Evolutionary conservation across 1,284 basidiomycete genomes (phyloP), one percentile per base, ranked within the genome.

Genomic region (Afroboletus lepidellus): DNA sequence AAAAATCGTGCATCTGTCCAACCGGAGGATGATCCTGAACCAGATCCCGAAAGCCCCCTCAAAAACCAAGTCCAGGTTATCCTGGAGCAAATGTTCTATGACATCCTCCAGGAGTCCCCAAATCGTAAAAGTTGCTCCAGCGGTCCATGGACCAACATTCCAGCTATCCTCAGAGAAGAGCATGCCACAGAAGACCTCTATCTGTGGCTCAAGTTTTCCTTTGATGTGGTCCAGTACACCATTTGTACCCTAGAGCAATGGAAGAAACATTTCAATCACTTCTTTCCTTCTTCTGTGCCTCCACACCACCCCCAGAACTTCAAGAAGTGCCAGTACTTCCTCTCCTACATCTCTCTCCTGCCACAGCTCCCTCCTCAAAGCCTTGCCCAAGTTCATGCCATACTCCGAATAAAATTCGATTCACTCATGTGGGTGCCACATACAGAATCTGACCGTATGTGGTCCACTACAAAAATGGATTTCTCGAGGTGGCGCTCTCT

Each of bases 91-190:
- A 9, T 58, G 9, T 58, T 30, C 34, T 51, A 34, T 21, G 37
- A 58, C 4, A 58, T 58, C 0, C 11, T 58, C 0, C 32, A 33
- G 7, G 51, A 57, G 44, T 57, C 57, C 0, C 55, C 49, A 0
- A 58, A 58, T 32, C 11, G 30, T 8, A 48, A n/a, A 1, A 25
- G 5, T 0, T 15, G 13, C 0, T 0, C 1, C 0, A n/a, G 54
- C 0, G 47, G 51, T 8, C 2, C 56, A 0, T 58, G 57, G 56
- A 57, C 46, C 0, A 58, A 54, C 20, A 58, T 58, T 4, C 56
- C 50, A 0, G 0, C 0, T 0, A 13, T 0, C 0, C 8, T 37
- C 0, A 9, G 39, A 2, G 24, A 38, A 1, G 7, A 48, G 3
- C 15, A 24, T 0, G 46, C 29, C 0, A 8, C 8, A 0, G 49